Base-by-base conservation (phyloP, 306 rosid genomes). In the Sphenostylis stenocarpa region DNA sequence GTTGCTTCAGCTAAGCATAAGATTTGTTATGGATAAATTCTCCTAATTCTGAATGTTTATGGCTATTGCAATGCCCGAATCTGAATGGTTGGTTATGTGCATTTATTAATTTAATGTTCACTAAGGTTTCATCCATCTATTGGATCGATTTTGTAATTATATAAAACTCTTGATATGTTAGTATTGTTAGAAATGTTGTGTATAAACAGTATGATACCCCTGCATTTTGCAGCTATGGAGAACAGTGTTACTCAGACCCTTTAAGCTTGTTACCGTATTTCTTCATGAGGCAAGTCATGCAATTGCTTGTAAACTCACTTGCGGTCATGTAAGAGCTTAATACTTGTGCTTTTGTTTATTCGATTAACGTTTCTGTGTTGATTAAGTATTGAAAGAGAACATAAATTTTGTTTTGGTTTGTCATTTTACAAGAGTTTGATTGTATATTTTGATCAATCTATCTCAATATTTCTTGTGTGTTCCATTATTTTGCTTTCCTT, bases 211-310 rank as follows among this genome's bases (percentile, higher is more conserved):
- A 26, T 26, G 28, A 1, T 26, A 26, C 28, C 14, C 19, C 16
- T 55, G 36, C 13, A 14, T 69, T 78, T 61, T 85, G 86, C 75
- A 90, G 95, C 81, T 90, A 20, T 86, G 95, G 92, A 85, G 95
- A 85, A 90, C 90, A 7, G 70, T 90, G 29, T 58, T 90, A 73
- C 87, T 90, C 70, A 86, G 80, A 61, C 94, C 94, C 2, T 90
- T 90, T 69, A 90, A 90, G 82, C 95, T 90, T 65, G 81, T 90
- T 17, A 84, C 95, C 0, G 89, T 88, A 43, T 90, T 90, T 83
- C 85, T 90, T 73, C 95, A 90, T 15, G 90, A 90, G 78, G 85
- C 91, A 10, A 90, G 95, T 84, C 92, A 90, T 56, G 94, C 95
- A 0, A 77, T 90, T 55, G 92, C 86, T 38, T 90, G 90, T 79